phyloP scores from a whole-genome alignment of 1,284 basidiomycete genomes.

The Vanrija pseudolonga region DNA sequence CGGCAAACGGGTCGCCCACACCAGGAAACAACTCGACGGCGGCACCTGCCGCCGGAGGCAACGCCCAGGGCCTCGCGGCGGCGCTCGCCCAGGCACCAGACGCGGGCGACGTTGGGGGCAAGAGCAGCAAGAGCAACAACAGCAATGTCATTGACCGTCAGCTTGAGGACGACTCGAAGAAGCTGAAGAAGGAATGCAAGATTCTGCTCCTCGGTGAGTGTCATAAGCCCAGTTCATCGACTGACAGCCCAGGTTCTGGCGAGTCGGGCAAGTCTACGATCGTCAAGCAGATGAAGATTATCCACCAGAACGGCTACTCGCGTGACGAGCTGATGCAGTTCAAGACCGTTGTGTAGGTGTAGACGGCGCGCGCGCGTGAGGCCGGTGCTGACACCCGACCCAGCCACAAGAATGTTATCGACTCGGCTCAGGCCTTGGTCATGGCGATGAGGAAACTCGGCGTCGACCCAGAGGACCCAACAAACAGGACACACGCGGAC shows the following conservation, averaged over 20 bases:
- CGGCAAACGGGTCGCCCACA: conserved; percentile 8
- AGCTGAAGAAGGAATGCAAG: conserved; percentile 88
- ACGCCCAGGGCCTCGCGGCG: conserved; percentile 31
- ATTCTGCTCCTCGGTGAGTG: conserved; percentile 80
- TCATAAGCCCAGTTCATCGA: background rate
- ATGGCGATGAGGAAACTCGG: conserved; percentile 86
- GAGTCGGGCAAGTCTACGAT: conserved; percentile 94
- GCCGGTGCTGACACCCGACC: background rate
- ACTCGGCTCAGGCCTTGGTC: conserved; percentile 84
- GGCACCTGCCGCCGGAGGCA: background rate
- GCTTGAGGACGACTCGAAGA: conserved; percentile 56
- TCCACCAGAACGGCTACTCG: conserved; percentile 90
- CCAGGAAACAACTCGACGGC: background rate
- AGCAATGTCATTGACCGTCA: conserved; percentile 58
- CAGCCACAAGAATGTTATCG: conserved; percentile 64
- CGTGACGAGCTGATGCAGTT: conserved; percentile 74
- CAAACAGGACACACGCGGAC: conserved; percentile 64
- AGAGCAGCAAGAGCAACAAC: conserved; percentile 57
- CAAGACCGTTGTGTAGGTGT: conserved; percentile 65
- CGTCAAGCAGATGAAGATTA: conserved; percentile 99
- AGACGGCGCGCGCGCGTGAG: background rate
- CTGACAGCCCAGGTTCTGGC: conserved; percentile 58
- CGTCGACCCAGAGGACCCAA: conserved; percentile 71
- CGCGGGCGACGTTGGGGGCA: conserved; percentile 10
- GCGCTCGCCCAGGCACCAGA: conserved; percentile 31